Percentiles rank a stretch among this genome's conserved stretches.
Evolutionary conservation across 257 asterid genomes (phyloP).

Genomic region (Salvia splendens): DNA sequence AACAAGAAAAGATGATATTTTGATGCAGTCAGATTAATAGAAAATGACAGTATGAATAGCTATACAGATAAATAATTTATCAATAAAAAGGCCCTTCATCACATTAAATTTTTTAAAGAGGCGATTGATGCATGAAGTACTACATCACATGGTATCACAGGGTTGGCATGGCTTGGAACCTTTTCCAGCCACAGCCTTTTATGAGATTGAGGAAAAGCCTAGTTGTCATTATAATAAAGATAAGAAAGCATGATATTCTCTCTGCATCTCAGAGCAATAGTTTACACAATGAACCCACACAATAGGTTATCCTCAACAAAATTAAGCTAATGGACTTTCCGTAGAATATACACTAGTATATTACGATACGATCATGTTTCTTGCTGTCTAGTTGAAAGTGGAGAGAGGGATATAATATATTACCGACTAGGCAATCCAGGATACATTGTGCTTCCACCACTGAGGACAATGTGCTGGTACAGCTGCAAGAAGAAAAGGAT

Average conservation of each 20-base stretch:
- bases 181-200: too few relatives aligned
- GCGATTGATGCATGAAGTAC: too few relatives aligned
- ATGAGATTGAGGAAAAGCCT: background rate
- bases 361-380: slow-evolving; percentile 10
- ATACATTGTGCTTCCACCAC: slow-evolving; percentile 99
- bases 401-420: slow-evolving; percentile 24
- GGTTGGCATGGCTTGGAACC: too few relatives aligned
- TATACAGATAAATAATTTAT: too few relatives aligned
- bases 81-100: too few relatives aligned
- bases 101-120: too few relatives aligned
- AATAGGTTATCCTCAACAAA: slow-evolving; percentile 11
- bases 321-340: slow-evolving; percentile 3
- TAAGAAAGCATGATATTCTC: slow-evolving; percentile 15
- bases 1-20: background rate
- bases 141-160: too few relatives aligned
- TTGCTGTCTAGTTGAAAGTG: background rate
- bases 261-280: slow-evolving; percentile 1
- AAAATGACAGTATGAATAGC: too few relatives aligned
- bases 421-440: slow-evolving; percentile 98
- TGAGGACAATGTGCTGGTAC: slow-evolving; percentile 91
- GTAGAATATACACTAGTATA: background rate
- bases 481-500: slow-evolving; percentile 55
- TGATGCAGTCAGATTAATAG: too few relatives aligned
- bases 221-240: slow-evolving; percentile 6
- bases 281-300: slow-evolving; percentile 17